Evolutionary conservation across 257 asterid species (phyloP).

Genomic region (Ehretia macrophylla): DNA sequence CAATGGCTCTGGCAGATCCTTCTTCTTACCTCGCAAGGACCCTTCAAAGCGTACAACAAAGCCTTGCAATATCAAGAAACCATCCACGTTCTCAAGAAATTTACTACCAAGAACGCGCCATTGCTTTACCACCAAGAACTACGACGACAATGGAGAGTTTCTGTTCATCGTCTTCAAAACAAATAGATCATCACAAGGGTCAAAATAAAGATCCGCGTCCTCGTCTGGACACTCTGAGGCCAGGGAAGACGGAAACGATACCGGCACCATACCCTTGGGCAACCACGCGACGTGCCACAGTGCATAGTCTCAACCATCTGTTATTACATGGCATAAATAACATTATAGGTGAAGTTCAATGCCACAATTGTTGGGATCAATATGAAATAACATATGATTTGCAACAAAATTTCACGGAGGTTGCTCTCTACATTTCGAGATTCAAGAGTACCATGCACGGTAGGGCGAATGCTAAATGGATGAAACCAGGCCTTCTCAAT

Average conservation of each 20-base stretch:
- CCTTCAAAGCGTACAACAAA: too few species aligned
- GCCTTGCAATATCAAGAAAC: too few species aligned
- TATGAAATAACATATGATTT: constrained; percentile 8
- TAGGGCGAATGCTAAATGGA: constrained; percentile 16
- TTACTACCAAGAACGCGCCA: too few species aligned
- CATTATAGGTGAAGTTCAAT: constrained; percentile 16
- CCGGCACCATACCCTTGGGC: constrained; percentile 20
- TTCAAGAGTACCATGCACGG: constrained; percentile 10
- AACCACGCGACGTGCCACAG: constrained; percentile 10
- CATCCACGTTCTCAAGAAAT: too few species aligned
- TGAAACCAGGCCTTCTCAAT: constrained; percentile 7
- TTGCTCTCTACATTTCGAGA: not conserved
- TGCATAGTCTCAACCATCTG: constrained; percentile 4
- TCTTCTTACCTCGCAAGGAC: too few species aligned
- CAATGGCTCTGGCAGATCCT: too few species aligned
- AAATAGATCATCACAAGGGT: not conserved
- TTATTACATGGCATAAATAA: not conserved
- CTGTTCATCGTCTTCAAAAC: not conserved
- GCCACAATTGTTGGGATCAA: constrained; percentile 9
- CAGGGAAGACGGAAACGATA: constrained; percentile 5
- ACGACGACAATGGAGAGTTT: constrained; percentile 6
- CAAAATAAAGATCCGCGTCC: not conserved
- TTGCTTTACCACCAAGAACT: too few species aligned
- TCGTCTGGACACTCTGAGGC: not conserved
- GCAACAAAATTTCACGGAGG: constrained; percentile 9